Conservation (phyloP, 352 stramenopile genomes). For the Phytophthora constricta region DNA sequence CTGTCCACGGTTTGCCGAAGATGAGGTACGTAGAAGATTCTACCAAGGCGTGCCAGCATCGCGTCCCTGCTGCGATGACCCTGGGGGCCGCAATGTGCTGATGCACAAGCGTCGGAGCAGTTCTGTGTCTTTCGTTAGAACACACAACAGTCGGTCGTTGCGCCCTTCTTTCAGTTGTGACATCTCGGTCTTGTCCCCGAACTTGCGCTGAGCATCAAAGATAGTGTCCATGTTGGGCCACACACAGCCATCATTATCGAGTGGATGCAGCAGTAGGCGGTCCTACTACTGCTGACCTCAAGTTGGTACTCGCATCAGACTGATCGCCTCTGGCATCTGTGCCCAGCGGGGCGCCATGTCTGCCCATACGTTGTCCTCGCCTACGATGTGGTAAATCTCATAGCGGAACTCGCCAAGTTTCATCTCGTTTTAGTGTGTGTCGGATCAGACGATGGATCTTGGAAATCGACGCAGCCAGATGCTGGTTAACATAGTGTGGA, state of each 20-base stretch:
- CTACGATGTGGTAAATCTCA: background rate
- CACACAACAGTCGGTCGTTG: background rate
- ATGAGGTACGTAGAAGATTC: conserved; percentile 9
- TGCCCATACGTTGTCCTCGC: conserved; percentile 10
- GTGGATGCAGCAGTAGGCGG: background rate
- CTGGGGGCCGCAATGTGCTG: conserved; percentile 8
- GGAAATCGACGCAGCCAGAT: too few species aligned
- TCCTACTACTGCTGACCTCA: background rate
- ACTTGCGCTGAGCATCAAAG: background rate
- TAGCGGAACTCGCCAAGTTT: conserved; percentile 4
- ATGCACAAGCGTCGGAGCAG: conserved; percentile 13
- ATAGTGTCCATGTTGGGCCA: conserved; percentile 11
- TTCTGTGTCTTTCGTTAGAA: background rate
- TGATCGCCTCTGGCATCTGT: background rate
- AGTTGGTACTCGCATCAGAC: background rate
- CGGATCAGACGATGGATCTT: too few species aligned
- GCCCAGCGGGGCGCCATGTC: conserved; percentile 20
- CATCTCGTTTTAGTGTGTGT: too few species aligned
- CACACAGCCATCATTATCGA: conserved; percentile 8
- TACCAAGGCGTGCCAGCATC: conserved; percentile 9
- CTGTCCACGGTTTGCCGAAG: conserved; percentile 11
- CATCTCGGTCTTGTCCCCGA: background rate
- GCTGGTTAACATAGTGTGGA: too few species aligned
- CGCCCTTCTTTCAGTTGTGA: background rate
- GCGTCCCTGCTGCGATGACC: conserved; percentile 3